Evolutionary conservation across 2,329 filamentous ascomycete species (phyloP), one percentile per base, ranked within the genome.

Genomic region (Clarireedia monteithiana): DNA sequence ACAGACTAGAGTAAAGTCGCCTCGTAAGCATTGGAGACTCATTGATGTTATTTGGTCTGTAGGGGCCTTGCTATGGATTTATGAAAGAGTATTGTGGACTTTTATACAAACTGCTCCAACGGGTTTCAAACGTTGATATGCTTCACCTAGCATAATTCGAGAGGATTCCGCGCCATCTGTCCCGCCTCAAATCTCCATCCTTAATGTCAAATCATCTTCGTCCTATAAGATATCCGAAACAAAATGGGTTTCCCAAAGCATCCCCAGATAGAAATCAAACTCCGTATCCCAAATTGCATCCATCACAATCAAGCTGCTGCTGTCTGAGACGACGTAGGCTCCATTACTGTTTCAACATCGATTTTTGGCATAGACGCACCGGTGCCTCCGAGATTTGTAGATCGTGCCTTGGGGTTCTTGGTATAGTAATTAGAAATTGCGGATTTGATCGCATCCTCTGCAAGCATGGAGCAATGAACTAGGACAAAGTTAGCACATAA

Each of bases 381-480:
- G 26, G 87, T 91, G 63, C 89, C 89, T 55, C 86, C 84, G 10
- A 96, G 80, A 69, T 91, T 83, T 40, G 90, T 95, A 56, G 78
- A 69, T 67, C 82, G 81, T 38, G 83, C 83, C 60, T 86, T 84
- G 58, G 89, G 89, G 75, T 95, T 94, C 80, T 95, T 94, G 69
- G 84, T 88, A 76, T 92, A 89, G 77, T 94, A 95, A 73, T 95
- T 89, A 61, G 83, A 86, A 69, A 95, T 94, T 64, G 90, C 90
- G 39, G 88, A 90, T 74, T 94, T 94, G 80, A 95, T 95, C 61
- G 89, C 90, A 69, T 95, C 89, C 72, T 95, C 90, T 14, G 90
- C 90, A 63, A 95, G 80, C 88, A 95, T 94, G 50, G 88, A 92
- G 79, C 90, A 95, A 73, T 95, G 90, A 48, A 94, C 86, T 89